A percentile compares a stretch with the other conserved stretches of the same genome.
These are phyloP conservation scores for Penicillium nordicum DNA, from an alignment of 2,329 filamentous ascomycete genomes.

Conservation along the genomic window DNA sequence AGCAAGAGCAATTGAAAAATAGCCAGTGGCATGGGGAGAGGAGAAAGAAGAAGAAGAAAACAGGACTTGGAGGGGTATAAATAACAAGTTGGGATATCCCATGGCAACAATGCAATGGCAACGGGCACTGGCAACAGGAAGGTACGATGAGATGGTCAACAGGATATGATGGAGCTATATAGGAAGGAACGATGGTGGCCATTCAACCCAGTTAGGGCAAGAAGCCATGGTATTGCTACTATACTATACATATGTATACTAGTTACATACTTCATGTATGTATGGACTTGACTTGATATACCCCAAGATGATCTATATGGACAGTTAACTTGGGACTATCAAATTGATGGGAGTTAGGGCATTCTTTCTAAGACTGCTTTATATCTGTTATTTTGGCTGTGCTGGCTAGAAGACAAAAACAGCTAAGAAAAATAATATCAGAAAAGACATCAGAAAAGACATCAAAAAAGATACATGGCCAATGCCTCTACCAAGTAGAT, in stretches of 20 bases:
- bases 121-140: slow-evolving; percentile 1
- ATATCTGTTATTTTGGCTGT: not conserved
- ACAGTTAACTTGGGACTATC: not conserved
- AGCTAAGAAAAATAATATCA: not conserved
- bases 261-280: not conserved
- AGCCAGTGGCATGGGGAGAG: slow-evolving; percentile 7
- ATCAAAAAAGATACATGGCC: not conserved
- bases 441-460: not conserved
- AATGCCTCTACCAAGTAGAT: not conserved
- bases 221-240: not conserved
- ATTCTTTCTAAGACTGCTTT: not conserved
- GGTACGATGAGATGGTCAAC: not conserved
- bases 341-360: not conserved
- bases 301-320: not conserved
- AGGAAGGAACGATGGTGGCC: not conserved
- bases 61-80: not conserved
- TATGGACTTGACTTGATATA: not conserved
- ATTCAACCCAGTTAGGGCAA: not conserved
- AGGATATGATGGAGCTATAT: not conserved
- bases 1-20: not conserved
- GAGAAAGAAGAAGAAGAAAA: not conserved
- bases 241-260: not conserved
- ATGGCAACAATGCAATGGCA: not conserved
- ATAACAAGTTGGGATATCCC: not conserved
- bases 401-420: not conserved